Evolutionary conservation across 495 filamentous ascomycete genomes (phyloP), one percentile per base, ranked within the genome.

Genomic region (Tuber aestivum): DNA sequence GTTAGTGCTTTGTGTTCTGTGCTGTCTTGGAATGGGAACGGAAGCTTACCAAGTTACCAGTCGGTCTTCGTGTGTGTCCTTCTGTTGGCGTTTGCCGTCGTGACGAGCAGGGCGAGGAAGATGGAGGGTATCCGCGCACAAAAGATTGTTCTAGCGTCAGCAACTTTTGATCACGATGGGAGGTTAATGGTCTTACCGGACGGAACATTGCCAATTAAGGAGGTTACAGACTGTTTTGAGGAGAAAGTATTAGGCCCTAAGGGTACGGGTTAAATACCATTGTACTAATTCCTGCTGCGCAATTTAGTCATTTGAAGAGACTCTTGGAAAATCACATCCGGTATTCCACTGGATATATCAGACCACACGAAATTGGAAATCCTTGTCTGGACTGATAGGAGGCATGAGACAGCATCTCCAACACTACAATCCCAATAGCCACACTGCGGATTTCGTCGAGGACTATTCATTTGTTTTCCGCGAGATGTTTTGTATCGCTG

Each of bases 261-360:
- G 73, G 85, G 83, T 45, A 10, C n/a, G 32, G 38, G 20, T 14
- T 21, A 16, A 18, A 61, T 42, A 44, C 18, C 40, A 35, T 74
- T 68, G 37, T 70, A 72, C 70, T 77, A 69, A 74, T 75, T 18
- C 20, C 56, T 41, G 4, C 41, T 45, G 48, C 32, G 21, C 48
- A 16, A 32, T 70, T 72, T 79, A 90, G 88, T 90, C 89, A 3
- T 91, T 92, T 76, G 88, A 92, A 72, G 93, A 97, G 71, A 87
- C 89, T 41, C 93, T 97, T 79, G 89, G 89, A 45, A 89, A 90
- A 61, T 88, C 88, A 21, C 93, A 97, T 81, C 90, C 92, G 3
- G 89, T 93, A 18, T 97, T 95, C 83, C 89, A 94, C 41, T 97
- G 94, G 94, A 88, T 94, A 70, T 96, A 92, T 82, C 88, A 92